phyloP scores from a whole-genome alignment of 1,139 yeast genomes.

The Dujonia santamariae region DNA sequence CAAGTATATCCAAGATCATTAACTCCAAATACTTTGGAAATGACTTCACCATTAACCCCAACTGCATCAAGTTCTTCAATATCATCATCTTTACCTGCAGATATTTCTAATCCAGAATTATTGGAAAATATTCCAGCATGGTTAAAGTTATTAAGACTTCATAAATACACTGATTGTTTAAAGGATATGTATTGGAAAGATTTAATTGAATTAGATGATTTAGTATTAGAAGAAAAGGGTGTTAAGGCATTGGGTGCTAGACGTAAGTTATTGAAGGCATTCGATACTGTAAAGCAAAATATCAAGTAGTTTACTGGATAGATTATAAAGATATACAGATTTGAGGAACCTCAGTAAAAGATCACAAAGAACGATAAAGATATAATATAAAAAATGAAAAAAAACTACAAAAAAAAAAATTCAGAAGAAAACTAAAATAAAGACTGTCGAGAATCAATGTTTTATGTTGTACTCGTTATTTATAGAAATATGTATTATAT shows the following conservation, averaged over 20 bases:
- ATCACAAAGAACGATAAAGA: neutral
- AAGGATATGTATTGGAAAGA: conserved; percentile 77
- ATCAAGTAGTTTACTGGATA: conserved; percentile 12
- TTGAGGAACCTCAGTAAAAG: neutral
- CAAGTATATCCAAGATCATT: conserved; percentile 4
- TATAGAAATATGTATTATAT: too few relatives aligned
- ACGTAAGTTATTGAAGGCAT: conserved; percentile 86
- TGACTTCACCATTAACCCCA: conserved; percentile 6
- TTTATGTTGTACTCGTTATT: too few relatives aligned
- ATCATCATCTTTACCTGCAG: conserved; percentile 53
- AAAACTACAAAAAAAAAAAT: too few relatives aligned
- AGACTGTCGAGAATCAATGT: too few relatives aligned
- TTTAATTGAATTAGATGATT: conserved; percentile 68
- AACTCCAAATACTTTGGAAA: neutral
- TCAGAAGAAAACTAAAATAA: too few relatives aligned
- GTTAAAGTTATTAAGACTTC: conserved; percentile 85
- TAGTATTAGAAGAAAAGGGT: conserved; percentile 70
- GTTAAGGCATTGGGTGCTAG: conserved; percentile 95
- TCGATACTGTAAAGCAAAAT: conserved; percentile 62
- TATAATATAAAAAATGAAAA: too few relatives aligned
- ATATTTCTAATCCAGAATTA: conserved; percentile 60
- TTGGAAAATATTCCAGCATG: conserved; percentile 85
- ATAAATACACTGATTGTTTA: conserved; percentile 86
- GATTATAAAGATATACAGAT: conserved; percentile 6
- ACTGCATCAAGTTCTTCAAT: conserved; percentile 3